Evolutionary conservation across 2,329 filamentous ascomycete species (phyloP), one percentile per base, ranked within the genome.

Genomic region (Exophiala sp.): DNA sequence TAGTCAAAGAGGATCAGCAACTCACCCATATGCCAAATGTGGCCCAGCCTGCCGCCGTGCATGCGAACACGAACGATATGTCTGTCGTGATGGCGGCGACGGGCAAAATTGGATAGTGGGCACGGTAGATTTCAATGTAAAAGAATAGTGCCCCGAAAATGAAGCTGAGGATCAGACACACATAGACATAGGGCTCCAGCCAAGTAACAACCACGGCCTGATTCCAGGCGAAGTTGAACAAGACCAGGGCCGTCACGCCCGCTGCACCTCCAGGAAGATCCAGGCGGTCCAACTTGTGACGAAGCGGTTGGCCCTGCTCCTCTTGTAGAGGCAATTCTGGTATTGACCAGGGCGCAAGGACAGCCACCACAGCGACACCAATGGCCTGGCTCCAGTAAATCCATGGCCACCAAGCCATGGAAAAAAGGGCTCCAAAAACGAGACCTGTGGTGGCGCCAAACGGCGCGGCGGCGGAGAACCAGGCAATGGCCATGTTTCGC

Each of bases 181-280:
- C 65, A 55, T 70, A 73, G 13, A 75, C 70, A 58, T 77, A 77
- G 1, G 72, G 63, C 3, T 68, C 61, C 21, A 16, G 24, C 75
- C 75, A 78, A 0, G 71, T 69, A 3, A 71, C 71, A 2, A 72
- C 66, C 0, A 72, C 69, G 2, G 72, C 74, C 57, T 78, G 74
- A 32, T 79, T 80, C 65, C 76, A 75, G 0, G 76, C 74, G 41
- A 80, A 75, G 48, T 79, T 77, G 56, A 80, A 68, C 16, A 78
- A 67, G 2, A 79, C 68, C 47, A 79, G 68, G 5, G 70, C 74
- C 2, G 66, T 65, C 4, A 79, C 69, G 6, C 77, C 77, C 8
- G 29, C 29, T 32, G 29, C 29, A 32, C 29, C 29, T n/a, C 29
- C 29, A n/a, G 29, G 2, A 70, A 65, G 2, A 68, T 51, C 3